Evolutionary conservation across 2,329 filamentous ascomycete genomes (phyloP), one percentile per base, ranked within the genome.

Genomic region (Stagonosporopsis vannaccii): DNA sequence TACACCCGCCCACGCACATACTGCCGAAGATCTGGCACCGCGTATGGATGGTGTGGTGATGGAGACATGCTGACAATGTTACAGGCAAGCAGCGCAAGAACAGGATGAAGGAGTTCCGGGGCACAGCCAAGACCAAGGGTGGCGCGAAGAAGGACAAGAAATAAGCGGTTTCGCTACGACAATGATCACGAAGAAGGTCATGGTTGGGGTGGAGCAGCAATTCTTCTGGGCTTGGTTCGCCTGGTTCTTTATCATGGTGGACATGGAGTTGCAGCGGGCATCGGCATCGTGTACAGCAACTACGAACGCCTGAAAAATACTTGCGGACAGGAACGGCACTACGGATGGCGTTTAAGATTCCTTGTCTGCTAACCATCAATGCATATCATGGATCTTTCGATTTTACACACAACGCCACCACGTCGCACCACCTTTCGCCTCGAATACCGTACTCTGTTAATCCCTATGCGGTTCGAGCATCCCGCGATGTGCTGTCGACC

Each of bases 21-120:
- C 26, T 55, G 55, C 45, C 15, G 42, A 51, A 52, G 32, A 47
- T 50, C 36, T 45, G 47, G 56, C 46, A 43, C 23, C 30, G 52
- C 49, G n/a, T 54, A 32, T 50, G 57, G 45, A 36, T 33, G 12
- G 47, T 58, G 30, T 55, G 46, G 40, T 41, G 35, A 44, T 57
- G 53, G 55, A 72, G 19, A 51, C 30, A 67, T 67, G 64, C 69
- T 75, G 68, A 75, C 72, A 61, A 35, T 47, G 36, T 40, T 49
- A 85, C 83, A 98, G 94, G 94, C 90, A 99, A 99, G 88, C 95
- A 98, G 86, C 91, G 95, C 86, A 99, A 99, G 92, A 99, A 99
- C 91, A 89, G 94, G 82, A 88, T 91, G 84, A 98, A 99, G 92
- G 95, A 94, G 80, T 90, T 97, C 82, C 91, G 95, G 75, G 95